Evolutionary conservation across 441 rosid species (phyloP).

Genomic region (Iberis amara): DNA sequence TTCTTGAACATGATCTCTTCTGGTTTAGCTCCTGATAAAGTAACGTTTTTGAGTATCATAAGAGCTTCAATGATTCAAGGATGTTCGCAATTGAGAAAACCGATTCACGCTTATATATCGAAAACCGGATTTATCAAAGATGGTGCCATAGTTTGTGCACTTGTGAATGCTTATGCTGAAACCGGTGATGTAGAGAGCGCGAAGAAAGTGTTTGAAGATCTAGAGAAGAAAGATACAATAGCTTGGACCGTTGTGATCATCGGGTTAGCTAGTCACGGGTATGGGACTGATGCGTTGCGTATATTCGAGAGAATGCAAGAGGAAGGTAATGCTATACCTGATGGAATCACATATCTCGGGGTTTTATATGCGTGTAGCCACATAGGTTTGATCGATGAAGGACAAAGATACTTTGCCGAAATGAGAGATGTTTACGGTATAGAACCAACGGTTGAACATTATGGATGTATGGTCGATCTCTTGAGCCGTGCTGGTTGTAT

Average conservation of each 20-base stretch:
- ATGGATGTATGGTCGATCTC: constrained; percentile 39
- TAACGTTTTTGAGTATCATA: constrained; percentile 32
- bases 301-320: constrained; percentile 33
- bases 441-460: constrained; percentile 32
- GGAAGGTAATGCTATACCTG: constrained; percentile 32
- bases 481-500: constrained; percentile 35
- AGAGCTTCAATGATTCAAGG: constrained; percentile 28
- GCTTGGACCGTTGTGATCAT: constrained; percentile 36
- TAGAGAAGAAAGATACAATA: constrained; percentile 32
- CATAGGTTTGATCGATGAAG: constrained; percentile 32
- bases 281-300: constrained; percentile 33
- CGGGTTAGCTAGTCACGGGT: constrained; percentile 37
- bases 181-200: constrained; percentile 27
- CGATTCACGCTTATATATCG: constrained; percentile 20
- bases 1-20: constrained; percentile 18
- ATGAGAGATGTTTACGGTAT: constrained; percentile 29
- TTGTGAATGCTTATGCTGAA: constrained; percentile 34
- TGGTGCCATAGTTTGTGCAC: constrained; percentile 28
- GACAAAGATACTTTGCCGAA: constrained; percentile 30
- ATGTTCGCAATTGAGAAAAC: constrained; percentile 25
- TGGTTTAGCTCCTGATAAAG: constrained; percentile 34
- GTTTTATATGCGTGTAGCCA: constrained; percentile 35
- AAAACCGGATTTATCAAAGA: constrained; percentile 29
- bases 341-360: constrained; percentile 33
- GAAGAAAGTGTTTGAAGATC: constrained; percentile 13